These are phyloP conservation scores for Colletotrichum chlorophyti DNA, from an alignment of 2,329 filamentous ascomycete species.

Conservation along the genomic window DNA sequence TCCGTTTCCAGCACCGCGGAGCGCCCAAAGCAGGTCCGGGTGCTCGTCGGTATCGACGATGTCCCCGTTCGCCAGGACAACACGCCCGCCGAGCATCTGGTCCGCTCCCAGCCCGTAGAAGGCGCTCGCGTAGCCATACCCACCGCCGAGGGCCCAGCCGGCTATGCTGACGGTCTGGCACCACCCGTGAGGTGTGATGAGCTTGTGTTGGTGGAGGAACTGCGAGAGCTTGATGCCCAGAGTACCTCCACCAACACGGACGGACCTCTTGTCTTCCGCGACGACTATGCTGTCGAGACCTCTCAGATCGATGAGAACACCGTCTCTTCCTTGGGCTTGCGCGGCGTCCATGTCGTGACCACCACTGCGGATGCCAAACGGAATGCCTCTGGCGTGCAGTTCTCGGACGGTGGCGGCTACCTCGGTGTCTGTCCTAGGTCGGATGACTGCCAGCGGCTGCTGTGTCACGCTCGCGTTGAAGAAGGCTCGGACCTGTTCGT, in stretches of 20 bases:
- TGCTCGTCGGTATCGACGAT: slow-evolving; percentile 44
- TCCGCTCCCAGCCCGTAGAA: slow-evolving; percentile 44
- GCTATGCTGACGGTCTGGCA: slow-evolving; percentile 37
- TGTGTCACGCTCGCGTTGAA: neutral
- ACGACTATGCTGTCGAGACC: slow-evolving; percentile 16
- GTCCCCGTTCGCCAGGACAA: slow-evolving; percentile 45
- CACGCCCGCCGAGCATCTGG: slow-evolving; percentile 43
- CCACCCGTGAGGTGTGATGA: slow-evolving; percentile 21
- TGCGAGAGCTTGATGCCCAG: slow-evolving; percentile 19
- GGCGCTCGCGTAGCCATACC: slow-evolving; percentile 40
- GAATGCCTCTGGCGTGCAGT: neutral
- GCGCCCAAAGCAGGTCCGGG: slow-evolving; percentile 39
- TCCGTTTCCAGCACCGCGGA: slow-evolving; percentile 46
- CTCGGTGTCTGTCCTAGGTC: slow-evolving; percentile 14
- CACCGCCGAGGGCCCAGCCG: slow-evolving; percentile 43
- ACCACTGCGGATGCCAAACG: slow-evolving; percentile 26
- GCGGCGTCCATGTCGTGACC: slow-evolving; percentile 23
- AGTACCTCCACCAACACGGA: slow-evolving; percentile 26
- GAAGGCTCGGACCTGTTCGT: slow-evolving; percentile 1
- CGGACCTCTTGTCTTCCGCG: slow-evolving; percentile 23
- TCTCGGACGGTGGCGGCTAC: slow-evolving; percentile 4
- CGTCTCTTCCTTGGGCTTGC: slow-evolving; percentile 15
- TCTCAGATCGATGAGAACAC: slow-evolving; percentile 28
- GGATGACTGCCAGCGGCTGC: slow-evolving; percentile 14
- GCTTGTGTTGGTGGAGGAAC: slow-evolving; percentile 19